Percentiles rank a stretch among this genome's conserved stretches.
Evolutionary conservation across 2,329 filamentous ascomycete species (phyloP).

Genomic region (Microcyclospora pomicola): DNA sequence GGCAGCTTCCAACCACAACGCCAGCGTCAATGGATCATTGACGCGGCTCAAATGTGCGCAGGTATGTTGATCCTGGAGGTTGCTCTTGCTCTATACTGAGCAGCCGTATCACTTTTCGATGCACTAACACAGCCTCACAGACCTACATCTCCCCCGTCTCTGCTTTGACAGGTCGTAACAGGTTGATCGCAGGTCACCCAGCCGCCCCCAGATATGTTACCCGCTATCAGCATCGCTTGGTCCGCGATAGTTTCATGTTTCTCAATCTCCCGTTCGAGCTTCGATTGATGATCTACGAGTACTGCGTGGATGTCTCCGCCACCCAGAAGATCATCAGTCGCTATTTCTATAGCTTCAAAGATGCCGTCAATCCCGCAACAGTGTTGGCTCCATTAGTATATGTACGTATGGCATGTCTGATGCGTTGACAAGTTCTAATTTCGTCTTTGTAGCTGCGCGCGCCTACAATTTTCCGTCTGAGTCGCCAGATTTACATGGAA

Average conservation of each 20-base stretch:
- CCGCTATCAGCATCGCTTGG: slow-evolving; percentile 7
- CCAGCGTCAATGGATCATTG: too few relatives aligned
- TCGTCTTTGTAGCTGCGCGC: slow-evolving; percentile 8
- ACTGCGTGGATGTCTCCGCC: slow-evolving; percentile 6
- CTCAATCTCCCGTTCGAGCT: slow-evolving; percentile 16
- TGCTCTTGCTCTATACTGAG: too few relatives aligned
- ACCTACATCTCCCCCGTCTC: background rate
- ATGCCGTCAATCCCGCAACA: background rate
- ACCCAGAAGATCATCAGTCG: slow-evolving; percentile 9
- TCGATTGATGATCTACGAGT: slow-evolving; percentile 14
- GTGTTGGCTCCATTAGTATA: background rate
- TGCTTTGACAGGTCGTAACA: background rate
- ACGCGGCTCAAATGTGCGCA: too few relatives aligned
- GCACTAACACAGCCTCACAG: too few relatives aligned
- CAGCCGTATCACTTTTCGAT: too few relatives aligned
- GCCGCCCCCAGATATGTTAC: slow-evolving; percentile 5
- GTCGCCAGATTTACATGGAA: slow-evolving; percentile 22
- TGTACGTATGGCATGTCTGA: background rate
- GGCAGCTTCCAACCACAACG: too few relatives aligned
- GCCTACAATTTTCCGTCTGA: slow-evolving; percentile 22
- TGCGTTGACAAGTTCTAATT: background rate
- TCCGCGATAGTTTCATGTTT: slow-evolving; percentile 15
- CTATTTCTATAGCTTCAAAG: slow-evolving; percentile 10
- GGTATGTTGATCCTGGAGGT: too few relatives aligned
- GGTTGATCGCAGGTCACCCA: background rate